A percentile compares a stretch with the other conserved stretches of the same genome.
Conservation (phyloP, 139 green algal genomes). For the Chloropicon primus region DNA sequence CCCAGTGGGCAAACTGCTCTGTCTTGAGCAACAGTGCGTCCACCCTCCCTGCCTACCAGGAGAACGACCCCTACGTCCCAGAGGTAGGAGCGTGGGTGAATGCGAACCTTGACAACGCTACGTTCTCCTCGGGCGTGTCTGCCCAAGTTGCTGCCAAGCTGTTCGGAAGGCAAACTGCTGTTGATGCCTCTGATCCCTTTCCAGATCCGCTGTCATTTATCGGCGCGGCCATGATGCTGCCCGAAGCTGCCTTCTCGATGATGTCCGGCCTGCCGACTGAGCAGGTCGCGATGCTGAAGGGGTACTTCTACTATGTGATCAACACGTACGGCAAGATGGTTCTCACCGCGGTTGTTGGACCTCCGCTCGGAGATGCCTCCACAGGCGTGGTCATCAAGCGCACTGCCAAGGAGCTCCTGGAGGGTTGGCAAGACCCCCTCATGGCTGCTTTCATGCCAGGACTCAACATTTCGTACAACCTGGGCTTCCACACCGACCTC, state of each 20-base stretch:
- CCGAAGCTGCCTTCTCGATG: background rate
- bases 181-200: background rate
- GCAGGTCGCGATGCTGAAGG: background rate
- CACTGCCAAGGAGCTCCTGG: background rate
- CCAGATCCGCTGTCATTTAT: background rate
- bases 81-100: background rate
- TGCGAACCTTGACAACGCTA: background rate
- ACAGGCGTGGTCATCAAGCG: background rate
- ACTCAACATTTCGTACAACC: background rate
- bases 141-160: background rate
- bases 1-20: background rate
- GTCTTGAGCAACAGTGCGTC: background rate
- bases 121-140: background rate
- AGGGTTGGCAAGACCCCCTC: background rate
- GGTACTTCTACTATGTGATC: background rate
- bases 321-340: background rate
- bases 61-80: background rate
- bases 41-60: background rate
- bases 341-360: background rate
- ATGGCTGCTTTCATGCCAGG: background rate
- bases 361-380: background rate
- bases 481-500: background rate
- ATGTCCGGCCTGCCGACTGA: background rate
- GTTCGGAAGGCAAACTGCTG: background rate
- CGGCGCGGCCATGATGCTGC: background rate